These are phyloP conservation scores for Moesziomyces parantarcticus DNA, from an alignment of 1,284 basidiomycete genomes.

Conservation along the genomic window DNA sequence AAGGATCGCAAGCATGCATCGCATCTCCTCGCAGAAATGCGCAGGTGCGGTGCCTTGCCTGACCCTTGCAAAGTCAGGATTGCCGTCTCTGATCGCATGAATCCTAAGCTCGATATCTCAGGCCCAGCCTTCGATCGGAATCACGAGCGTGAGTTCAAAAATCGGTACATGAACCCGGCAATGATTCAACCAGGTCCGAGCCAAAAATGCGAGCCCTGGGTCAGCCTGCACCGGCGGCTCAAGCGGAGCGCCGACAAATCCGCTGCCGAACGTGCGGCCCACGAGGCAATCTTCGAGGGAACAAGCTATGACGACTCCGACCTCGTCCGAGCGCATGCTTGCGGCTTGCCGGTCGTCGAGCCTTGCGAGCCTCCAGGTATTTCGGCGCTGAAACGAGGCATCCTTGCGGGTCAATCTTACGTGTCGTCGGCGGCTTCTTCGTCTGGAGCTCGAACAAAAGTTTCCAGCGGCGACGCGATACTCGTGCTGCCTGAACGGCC, in stretches of 20 bases:
- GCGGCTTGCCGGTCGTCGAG: background rate
- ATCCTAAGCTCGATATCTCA: slow-evolving; percentile 3
- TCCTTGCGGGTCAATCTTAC: slow-evolving; percentile 12
- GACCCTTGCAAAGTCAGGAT: background rate
- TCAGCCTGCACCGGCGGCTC: slow-evolving; percentile 10
- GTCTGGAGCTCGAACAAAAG: background rate
- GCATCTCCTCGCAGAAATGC: slow-evolving; percentile 6
- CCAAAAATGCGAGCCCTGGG: slow-evolving; percentile 20
- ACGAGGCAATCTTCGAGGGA: slow-evolving; percentile 13
- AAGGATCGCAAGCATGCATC: background rate
- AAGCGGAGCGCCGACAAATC: background rate
- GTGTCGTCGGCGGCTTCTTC: background rate
- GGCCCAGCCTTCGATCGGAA: background rate
- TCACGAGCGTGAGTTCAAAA: slow-evolving; percentile 7
- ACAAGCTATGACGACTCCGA: slow-evolving; percentile 6
- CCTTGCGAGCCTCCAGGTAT: slow-evolving; percentile 1
- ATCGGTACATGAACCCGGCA: slow-evolving; percentile 5
- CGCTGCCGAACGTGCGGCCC: slow-evolving; percentile 2
- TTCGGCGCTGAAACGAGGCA: slow-evolving; percentile 7
- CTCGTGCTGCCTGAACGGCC: background rate
- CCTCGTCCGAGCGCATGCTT: background rate
- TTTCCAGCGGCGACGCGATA: background rate
- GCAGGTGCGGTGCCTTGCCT: slow-evolving; percentile 1
- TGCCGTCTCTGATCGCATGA: slow-evolving; percentile 8
- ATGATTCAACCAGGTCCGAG: slow-evolving; percentile 8